These are phyloP conservation scores for Breviolum minutum DNA, from an alignment of 73 alveolate species.

Conservation along the genomic window DNA sequence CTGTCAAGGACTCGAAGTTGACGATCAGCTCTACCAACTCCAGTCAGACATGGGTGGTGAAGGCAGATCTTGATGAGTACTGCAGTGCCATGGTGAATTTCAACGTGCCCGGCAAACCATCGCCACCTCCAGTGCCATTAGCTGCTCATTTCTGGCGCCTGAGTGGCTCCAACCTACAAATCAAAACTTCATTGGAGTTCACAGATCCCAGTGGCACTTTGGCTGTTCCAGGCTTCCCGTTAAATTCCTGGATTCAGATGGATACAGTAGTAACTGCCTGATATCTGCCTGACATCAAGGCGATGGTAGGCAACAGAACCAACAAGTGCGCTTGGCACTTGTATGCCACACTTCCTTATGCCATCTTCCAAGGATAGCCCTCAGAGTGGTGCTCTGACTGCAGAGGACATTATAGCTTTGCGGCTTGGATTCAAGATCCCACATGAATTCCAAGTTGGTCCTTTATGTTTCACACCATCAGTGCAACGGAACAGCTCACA, in stretches of 20 bases:
- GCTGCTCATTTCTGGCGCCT: slow-evolving; percentile 29
- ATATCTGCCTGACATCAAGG: not conserved
- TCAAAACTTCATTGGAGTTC: slow-evolving; percentile 43
- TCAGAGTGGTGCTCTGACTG: no score
- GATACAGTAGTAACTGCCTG: not conserved
- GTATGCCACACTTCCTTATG: not conserved
- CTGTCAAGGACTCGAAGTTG: slow-evolving; percentile 9
- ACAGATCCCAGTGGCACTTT: slow-evolving; percentile 86
- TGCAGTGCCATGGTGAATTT: slow-evolving; percentile 82
- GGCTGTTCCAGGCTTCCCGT: slow-evolving; percentile 58
- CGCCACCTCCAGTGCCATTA: slow-evolving; percentile 57
- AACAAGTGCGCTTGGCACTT: slow-evolving; percentile 35
- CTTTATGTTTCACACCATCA: not conserved
- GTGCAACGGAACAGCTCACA: not conserved
- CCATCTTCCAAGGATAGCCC: no score
- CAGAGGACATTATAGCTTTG: not conserved
- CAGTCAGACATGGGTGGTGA: slow-evolving; percentile 78
- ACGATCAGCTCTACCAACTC: slow-evolving; percentile 19
- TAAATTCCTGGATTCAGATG: slow-evolving; percentile 65
- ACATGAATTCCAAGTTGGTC: not conserved
- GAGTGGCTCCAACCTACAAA: not conserved
- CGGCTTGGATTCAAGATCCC: no score
- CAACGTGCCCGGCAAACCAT: slow-evolving; percentile 79
- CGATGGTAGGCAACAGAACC: not conserved
- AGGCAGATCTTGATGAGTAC: slow-evolving; percentile 30